Evolutionary conservation across 2,329 filamentous ascomycete genomes (phyloP), one percentile per base, ranked within the genome.

Genomic region (Pseudomassariella vexata): DNA sequence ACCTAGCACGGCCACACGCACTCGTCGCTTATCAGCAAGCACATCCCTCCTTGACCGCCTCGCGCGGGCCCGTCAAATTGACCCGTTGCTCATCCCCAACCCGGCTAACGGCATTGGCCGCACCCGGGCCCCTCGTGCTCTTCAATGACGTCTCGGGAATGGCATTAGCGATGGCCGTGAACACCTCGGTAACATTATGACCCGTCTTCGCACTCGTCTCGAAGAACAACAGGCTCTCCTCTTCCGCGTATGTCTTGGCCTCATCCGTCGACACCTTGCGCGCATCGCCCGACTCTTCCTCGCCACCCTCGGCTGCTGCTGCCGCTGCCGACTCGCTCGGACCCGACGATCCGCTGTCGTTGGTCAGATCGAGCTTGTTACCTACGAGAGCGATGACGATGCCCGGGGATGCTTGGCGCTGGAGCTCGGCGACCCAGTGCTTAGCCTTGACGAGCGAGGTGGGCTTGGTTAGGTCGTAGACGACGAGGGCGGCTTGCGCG

Each of bases 121-220:
- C 70, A 28, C 78, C 81, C 12, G 74, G 68, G n/a, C 84, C 84
- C 47, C 87, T 77, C 20, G 85, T 76, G 30, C 82, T 89, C 76
- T 96, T 96, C 57, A 96, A 67, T 41, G 87, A 95, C 32, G 88
- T 94, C 70, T 98, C 92, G 2, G 92, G 92, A 50, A 98, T 98
- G 24, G 89, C 88, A 56, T 96, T 96, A 38, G 92, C 92, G 56
- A 98, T 98, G 19, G 92, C 92, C 27, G 89, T 95, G 56, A 98
- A 98, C 19, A 98, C 92, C 49, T 95, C 90, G 32, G 83, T 79
- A 23, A 98, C 92, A 58, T 95, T 95, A 55, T 84, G 76, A 17
- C 92, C 92, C 4, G 87, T 92, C 79, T 98, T 98, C 28, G 92
- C 92, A 57, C 86, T 94, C 11, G 92, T 98, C 70, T 98, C 92